These are phyloP conservation scores for Marchantia polymorpha DNA, from an alignment of 225 moss, liverwort and hornwort species.

Conservation along the genomic window DNA sequence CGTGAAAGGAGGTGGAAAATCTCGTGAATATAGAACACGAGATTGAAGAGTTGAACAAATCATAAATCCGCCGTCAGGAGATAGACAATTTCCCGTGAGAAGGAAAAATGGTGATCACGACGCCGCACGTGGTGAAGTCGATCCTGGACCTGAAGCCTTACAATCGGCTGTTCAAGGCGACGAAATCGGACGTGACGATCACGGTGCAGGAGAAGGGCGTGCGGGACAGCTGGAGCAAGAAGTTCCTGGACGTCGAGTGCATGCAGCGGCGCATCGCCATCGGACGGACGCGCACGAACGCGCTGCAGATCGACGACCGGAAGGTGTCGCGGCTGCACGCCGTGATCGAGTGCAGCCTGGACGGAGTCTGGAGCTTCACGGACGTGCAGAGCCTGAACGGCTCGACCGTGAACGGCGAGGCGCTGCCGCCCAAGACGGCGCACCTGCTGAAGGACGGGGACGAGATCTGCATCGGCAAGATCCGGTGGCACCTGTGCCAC, in stretches of 20 bases:
- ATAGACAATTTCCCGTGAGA: not conserved
- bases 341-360: conserved; percentile 32
- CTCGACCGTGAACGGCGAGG: conserved; percentile 5
- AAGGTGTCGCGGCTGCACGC: conserved; percentile 38
- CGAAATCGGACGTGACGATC: conserved; percentile 27
- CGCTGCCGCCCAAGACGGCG: conserved; percentile 2
- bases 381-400: conserved; percentile 4
- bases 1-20: too few relatives aligned
- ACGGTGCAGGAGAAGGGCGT: conserved; percentile 32
- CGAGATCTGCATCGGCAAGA: conserved; percentile 29
- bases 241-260: conserved; percentile 23
- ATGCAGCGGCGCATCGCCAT: conserved; percentile 31
- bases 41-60: too few relatives aligned
- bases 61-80: too few relatives aligned
- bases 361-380: conserved; percentile 39
- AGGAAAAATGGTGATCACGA: conserved; percentile 34
- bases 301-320: conserved; percentile 30
- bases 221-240: not conserved
- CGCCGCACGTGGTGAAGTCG: conserved; percentile 27
- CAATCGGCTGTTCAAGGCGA: conserved; percentile 22
- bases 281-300: conserved; percentile 27
- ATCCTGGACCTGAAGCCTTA: conserved; percentile 17
- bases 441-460: conserved; percentile 27
- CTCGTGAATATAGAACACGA: too few relatives aligned
- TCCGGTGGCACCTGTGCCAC: conserved; percentile 29